Base-by-base conservation (phyloP, 306 rosid genomes). In the Cucurbita moschata region DNA sequence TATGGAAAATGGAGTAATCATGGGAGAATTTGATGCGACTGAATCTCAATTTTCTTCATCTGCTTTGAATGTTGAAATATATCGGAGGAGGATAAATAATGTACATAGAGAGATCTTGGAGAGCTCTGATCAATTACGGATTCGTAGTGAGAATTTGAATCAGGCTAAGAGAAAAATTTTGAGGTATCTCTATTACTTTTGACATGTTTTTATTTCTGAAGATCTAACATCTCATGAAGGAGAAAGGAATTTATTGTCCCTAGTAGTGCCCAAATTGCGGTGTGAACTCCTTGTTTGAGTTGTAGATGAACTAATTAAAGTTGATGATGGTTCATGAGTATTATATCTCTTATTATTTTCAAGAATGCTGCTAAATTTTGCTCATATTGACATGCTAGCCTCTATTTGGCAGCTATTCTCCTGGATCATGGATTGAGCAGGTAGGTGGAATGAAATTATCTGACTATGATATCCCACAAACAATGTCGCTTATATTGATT, bases 391-490 rank as follows among this genome's bases (percentile, higher is more conserved):
- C 21, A 53, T 40, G 18, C 55, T 47, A 47, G 21, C 57, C 53
- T 68, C 49, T 68, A 57, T 78, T 80, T 78, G 21, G 53, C 88
- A 93, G 98, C 71, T 93, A 90, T 76, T 64, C 55, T 35, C 96
- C 97, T n/a, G 98, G 98, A 81, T 81, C 84, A 59, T 88, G 92
- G 92, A 79, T 73, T 77, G 91, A 77, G 74, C 78, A 74, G 46
- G 90, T 74, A 35, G 83, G 86, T 15, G 82, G 82, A 75, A 54
- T 80, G 80, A 80, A 85, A 58, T 37, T 74, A 78, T 76, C 77
- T 57, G 87, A 90, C 77, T 87, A 88, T 78, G 96, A 83, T 86
- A 81, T 88, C 19, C 97, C 98, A n/a, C 80, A 70, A 79, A 86
- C 89, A 60, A 87, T 88, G 10, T 75, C 90, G 43, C 88, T 93